These are phyloP conservation scores for Russula griseocarnosa DNA, from an alignment of 768 basidiomycete species.

Conservation along the genomic window DNA sequence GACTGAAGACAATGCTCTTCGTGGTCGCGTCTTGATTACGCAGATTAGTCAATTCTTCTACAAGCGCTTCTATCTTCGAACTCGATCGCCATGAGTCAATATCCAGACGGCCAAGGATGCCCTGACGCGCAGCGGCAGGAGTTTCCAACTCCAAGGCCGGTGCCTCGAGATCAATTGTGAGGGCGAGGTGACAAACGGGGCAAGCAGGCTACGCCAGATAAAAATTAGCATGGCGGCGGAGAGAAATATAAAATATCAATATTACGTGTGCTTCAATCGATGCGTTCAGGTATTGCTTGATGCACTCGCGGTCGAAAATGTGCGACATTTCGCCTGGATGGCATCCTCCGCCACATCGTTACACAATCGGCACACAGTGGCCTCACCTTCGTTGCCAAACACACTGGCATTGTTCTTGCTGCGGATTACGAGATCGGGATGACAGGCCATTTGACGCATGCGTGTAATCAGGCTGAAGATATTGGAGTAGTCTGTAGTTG, in stretches of 20 bases:
- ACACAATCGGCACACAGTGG: constrained; percentile 90
- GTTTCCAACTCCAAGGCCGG: constrained; percentile 84
- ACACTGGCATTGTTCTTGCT: constrained; percentile 72
- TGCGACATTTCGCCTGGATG: constrained; percentile 92
- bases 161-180: constrained; percentile 95
- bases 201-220: constrained; percentile 65
- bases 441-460: constrained; percentile 94
- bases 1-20: constrained; percentile 95
- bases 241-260: constrained; percentile 3
- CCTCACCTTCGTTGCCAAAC: constrained; percentile 63
- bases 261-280: constrained; percentile 59
- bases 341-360: constrained; percentile 97
- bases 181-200: constrained; percentile 87
- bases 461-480: constrained; percentile 90
- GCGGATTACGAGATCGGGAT: constrained; percentile 88
- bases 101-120: constrained; percentile 88
- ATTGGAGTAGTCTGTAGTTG: constrained; percentile 71
- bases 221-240: neutral
- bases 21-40: constrained; percentile 82
- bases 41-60: constrained; percentile 89
- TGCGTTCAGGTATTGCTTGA: constrained; percentile 84
- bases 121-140: constrained; percentile 59
- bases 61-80: constrained; percentile 94
- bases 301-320: constrained; percentile 94
- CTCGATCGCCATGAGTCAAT: constrained; percentile 89